phyloP scores from a whole-genome alignment of 2,329 filamentous ascomycete species.

The Pestalotiopsis sp. region DNA sequence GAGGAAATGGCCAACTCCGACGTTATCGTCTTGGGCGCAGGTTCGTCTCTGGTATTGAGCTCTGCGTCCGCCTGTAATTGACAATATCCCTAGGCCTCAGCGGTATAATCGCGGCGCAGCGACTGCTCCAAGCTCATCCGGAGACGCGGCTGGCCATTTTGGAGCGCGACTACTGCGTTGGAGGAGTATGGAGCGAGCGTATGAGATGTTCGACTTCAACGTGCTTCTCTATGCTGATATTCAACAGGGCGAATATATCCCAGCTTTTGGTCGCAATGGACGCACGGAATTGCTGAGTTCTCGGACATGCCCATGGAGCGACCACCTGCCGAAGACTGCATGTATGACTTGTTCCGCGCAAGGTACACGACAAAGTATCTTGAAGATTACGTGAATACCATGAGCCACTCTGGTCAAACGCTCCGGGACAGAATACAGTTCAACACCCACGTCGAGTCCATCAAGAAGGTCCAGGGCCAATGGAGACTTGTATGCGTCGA shows the following conservation, averaged over 20 bases:
- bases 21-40: slow-evolving; percentile 21
- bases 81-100: slow-evolving; percentile 16
- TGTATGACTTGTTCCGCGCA: slow-evolving; percentile 28
- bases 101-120: slow-evolving; percentile 21
- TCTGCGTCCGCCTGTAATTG: slow-evolving; percentile 7
- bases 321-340: slow-evolving; percentile 25
- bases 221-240: neutral
- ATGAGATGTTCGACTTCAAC: slow-evolving; percentile 1
- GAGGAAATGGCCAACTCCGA: slow-evolving; percentile 15
- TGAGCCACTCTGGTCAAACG: slow-evolving; percentile 20
- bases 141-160: slow-evolving; percentile 20
- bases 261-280: slow-evolving; percentile 33
- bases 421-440: slow-evolving; percentile 26
- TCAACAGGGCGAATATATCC: slow-evolving; percentile 26
- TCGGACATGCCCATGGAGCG: slow-evolving; percentile 30
- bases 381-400: slow-evolving; percentile 18
- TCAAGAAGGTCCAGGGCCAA: slow-evolving; percentile 20
- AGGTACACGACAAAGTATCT: slow-evolving; percentile 30
- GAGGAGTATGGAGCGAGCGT: slow-evolving; percentile 23
- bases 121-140: slow-evolving; percentile 22
- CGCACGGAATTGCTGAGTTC: slow-evolving; percentile 30
- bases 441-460: slow-evolving; percentile 18
- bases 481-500: slow-evolving; percentile 22
- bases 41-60: slow-evolving; percentile 15
- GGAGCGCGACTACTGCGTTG: slow-evolving; percentile 22